Evolutionary conservation across 1,139 yeast genomes (phyloP).

Genomic region (Taiozyma sp.): DNA sequence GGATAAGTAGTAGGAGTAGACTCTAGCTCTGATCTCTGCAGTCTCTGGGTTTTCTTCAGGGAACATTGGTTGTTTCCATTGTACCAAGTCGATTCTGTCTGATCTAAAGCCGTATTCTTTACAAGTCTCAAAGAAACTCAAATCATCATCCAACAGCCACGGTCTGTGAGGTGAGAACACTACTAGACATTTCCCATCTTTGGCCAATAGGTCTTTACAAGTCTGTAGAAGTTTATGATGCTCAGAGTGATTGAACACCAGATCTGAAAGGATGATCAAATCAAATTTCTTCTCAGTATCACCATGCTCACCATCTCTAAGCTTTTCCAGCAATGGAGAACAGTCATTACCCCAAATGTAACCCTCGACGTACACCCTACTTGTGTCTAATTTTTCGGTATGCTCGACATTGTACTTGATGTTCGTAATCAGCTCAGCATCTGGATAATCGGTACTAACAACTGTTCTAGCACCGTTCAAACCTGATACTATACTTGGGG

Average conservation of each 20-base stretch:
- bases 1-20: conserved; percentile 45
- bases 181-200: conserved; percentile 68
- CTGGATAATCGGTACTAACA: conserved; percentile 89
- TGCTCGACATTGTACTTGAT: conserved; percentile 63
- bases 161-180: conserved; percentile 96
- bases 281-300: conserved; percentile 52
- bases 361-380: conserved; percentile 52
- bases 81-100: conserved; percentile 63
- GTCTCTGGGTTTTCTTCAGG: conserved; percentile 74
- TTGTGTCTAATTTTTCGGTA: conserved; percentile 13
- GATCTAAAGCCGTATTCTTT: conserved; percentile 54
- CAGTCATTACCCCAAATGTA: conserved; percentile 88
- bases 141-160: conserved; percentile 59
- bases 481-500: conserved; percentile 74
- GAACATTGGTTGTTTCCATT: conserved; percentile 89
- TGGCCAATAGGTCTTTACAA: conserved; percentile 55
- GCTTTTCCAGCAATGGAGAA: conserved; percentile 36
- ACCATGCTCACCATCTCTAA: conserved; percentile 31
- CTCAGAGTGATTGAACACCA: conserved; percentile 91
- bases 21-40: conserved; percentile 73
- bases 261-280: conserved; percentile 75
- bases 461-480: conserved; percentile 62
- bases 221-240: conserved; percentile 70
- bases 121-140: conserved; percentile 73
- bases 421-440: conserved; percentile 70